Conservation (phyloP, 176 grass and related monocot genomes). For the Microstegium vimineum region DNA sequence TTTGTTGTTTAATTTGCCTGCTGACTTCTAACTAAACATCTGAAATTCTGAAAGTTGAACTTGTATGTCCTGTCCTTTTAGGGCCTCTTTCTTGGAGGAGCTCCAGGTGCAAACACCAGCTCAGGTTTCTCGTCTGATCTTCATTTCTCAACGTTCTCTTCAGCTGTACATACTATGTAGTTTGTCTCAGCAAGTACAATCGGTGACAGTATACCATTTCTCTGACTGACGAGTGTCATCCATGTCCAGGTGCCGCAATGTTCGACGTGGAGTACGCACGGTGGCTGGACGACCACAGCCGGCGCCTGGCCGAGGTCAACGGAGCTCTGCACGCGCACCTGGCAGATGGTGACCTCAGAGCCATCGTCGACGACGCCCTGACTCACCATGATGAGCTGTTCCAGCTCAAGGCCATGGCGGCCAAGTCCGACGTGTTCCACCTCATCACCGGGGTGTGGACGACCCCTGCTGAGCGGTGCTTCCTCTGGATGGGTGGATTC, state of each 20-base stretch:
- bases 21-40: neutral
- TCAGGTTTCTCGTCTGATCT: constrained; percentile 40
- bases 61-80: constrained; percentile 19
- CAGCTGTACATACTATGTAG: neutral
- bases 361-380: constrained; percentile 55
- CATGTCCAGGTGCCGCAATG: constrained; percentile 40
- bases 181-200: too few species aligned
- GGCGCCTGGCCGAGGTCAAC: constrained; percentile 54
- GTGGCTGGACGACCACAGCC: constrained; percentile 66
- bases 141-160: neutral
- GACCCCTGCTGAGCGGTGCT: constrained; percentile 67
- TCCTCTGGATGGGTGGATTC: constrained; percentile 90
- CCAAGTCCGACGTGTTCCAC: constrained; percentile 74
- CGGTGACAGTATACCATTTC: neutral
- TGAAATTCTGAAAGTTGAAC: constrained; percentile 18
- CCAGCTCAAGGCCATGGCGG: constrained; percentile 43
- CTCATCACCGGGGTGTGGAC: constrained; percentile 77
- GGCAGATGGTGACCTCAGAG: constrained; percentile 62
- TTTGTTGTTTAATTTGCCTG: neutral
- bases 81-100: constrained; percentile 68
- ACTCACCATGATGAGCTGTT: constrained; percentile 64
- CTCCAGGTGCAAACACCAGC: constrained; percentile 51
- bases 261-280: constrained; percentile 74
- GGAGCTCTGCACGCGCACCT: constrained; percentile 49
- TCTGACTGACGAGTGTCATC: neutral